Evolutionary conservation across 495 filamentous ascomycete species (phyloP).

Genomic region (Aspergillus ostianus): DNA sequence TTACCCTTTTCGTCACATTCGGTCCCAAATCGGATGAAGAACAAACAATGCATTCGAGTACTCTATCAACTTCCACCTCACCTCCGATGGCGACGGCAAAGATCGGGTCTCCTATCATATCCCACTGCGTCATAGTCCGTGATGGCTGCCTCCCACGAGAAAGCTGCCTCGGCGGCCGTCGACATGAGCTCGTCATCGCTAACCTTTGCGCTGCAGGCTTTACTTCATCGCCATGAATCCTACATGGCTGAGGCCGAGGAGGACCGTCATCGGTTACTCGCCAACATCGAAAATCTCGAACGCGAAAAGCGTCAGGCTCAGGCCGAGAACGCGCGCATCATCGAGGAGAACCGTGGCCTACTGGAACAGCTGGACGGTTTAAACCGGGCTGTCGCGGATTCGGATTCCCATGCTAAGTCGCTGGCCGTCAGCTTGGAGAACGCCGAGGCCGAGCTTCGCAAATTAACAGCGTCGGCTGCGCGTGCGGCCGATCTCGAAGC

Average conservation of each 20-base stretch:
- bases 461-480: slow-evolving; percentile 67
- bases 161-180: slow-evolving; percentile 18
- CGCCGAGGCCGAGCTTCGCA: slow-evolving; percentile 71
- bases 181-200: slow-evolving; percentile 49
- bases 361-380: slow-evolving; percentile 78
- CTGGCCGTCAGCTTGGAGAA: slow-evolving; percentile 71
- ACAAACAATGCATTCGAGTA: neutral
- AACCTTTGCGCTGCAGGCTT: slow-evolving; percentile 77
- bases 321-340: slow-evolving; percentile 64
- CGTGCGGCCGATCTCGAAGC: slow-evolving; percentile 74
- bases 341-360: slow-evolving; percentile 76
- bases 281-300: slow-evolving; percentile 73
- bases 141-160: slow-evolving; percentile 31
- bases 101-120: slow-evolving; percentile 29
- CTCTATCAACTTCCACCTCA: slow-evolving; percentile 1
- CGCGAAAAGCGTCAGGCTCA: slow-evolving; percentile 73
- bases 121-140: slow-evolving; percentile 37
- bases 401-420: slow-evolving; percentile 69
- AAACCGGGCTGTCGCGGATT: slow-evolving; percentile 70
- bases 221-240: slow-evolving; percentile 86
- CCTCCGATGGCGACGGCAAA: slow-evolving; percentile 16
- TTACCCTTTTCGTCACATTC: neutral
- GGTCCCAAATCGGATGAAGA: neutral
- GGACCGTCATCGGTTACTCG: slow-evolving; percentile 67
- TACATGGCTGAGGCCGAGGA: slow-evolving; percentile 89